Evolutionary conservation across 768 basidiomycete genomes (phyloP), one percentile per base, ranked within the genome.

Genomic region (Boletellus ananas): DNA sequence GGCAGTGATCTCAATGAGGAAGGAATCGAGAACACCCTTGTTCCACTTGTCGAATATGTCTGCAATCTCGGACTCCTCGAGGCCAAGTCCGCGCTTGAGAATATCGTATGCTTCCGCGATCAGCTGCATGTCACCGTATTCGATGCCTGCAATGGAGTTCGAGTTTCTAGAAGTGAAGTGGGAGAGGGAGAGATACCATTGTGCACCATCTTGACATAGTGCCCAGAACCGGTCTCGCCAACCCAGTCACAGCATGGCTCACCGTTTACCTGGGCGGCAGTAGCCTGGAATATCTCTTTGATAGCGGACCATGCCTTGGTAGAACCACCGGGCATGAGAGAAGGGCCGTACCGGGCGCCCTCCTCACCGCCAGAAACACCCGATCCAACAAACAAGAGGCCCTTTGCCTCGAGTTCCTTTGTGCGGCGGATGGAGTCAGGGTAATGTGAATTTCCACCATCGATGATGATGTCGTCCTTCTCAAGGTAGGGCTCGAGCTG

Each of bases 181-280:
- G 20, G 29, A 34, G 23, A 41, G 36, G 61, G 51, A 51, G 47
- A 58, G 66, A 63, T 69, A 86, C 91, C 91, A 51, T 93, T 92
- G 77, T 99, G 95, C 55, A 99, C 95, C 95, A 99, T 98, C 79
- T 99, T 99, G 72, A 99, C 95, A 72, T 98, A 99, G 78, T 98
- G 95, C 27, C 93, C 94, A 42, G 90, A 78, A 52, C 94, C 96
- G 54, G 85, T 87, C 72, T 94, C 90, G 40, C 96, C 96, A 61
- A 99, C 95, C 96, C 96, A 99, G 75, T 99, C 96, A 69, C 95
- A 97, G 79, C 96, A 99, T 29, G 96, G 96, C 60, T 91, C 90
- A 55, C 93, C 93, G 47, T 91, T 78, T 55, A 87, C 90, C 69
- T 98, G 93, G 51, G 96, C 96, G 56, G 96, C 84, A 44, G 95